Evolutionary conservation across 257 asterid genomes (phyloP).

Genomic region (Fraxinus anomala): DNA sequence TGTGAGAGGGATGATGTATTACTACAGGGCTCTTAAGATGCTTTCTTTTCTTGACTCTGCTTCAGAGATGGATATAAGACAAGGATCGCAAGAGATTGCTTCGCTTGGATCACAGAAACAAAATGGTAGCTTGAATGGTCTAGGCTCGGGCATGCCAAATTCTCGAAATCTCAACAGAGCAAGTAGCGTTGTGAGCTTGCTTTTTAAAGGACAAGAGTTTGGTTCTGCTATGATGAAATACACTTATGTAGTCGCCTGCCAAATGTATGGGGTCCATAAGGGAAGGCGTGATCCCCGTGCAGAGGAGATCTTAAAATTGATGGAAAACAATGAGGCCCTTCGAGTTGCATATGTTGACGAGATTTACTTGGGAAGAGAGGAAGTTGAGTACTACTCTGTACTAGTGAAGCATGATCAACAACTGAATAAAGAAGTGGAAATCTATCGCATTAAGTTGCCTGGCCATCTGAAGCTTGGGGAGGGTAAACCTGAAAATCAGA

Average conservation of each 20-base stretch:
- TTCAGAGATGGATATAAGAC: constrained; percentile 78
- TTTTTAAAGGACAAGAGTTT: constrained; percentile 73
- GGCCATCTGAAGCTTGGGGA: constrained; percentile 96
- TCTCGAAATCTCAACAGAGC: constrained; percentile 62
- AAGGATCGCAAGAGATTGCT: constrained; percentile 60
- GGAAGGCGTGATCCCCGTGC: constrained; percentile 76
- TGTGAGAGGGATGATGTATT: constrained; percentile 97
- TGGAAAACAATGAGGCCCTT: constrained; percentile 89
- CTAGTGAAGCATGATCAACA: constrained; percentile 90
- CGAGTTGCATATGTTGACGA: constrained; percentile 95
- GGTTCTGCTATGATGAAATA: constrained; percentile 83
- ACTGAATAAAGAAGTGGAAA: constrained; percentile 70
- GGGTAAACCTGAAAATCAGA: constrained; percentile 98
- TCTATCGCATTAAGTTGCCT: constrained; percentile 83
- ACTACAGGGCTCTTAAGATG: constrained; percentile 89
- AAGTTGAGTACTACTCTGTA: constrained; percentile 78
- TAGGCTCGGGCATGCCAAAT: constrained; percentile 31
- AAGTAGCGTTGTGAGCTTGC: constrained; percentile 70
- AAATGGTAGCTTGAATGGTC: constrained; percentile 34
- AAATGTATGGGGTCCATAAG: constrained; percentile 90
- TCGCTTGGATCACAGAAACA: constrained; percentile 51
- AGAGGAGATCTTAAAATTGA: constrained; percentile 72
- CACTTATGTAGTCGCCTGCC: constrained; percentile 90
- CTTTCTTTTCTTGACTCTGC: constrained; percentile 90
- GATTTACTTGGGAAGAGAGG: constrained; percentile 70